Conservation (phyloP, 306 rosid species). For the Rubus idaeus region DNA sequence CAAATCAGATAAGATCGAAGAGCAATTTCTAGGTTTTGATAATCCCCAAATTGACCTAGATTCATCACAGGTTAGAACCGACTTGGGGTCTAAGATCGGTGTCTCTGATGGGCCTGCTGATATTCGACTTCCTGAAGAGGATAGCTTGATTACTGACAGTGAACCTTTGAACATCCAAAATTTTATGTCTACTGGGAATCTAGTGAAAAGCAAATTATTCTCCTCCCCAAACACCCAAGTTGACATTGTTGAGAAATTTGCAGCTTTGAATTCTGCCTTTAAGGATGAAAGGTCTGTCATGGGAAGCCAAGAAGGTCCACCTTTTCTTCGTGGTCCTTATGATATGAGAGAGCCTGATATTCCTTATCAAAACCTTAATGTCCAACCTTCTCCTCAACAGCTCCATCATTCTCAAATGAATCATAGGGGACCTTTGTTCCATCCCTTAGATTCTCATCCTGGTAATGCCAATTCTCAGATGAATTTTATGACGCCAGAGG, state of each 20-base stretch:
- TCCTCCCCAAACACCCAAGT: slow-evolving; percentile 48
- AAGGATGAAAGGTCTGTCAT: slow-evolving; percentile 55
- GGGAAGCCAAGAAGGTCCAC: slow-evolving; percentile 68
- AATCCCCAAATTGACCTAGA: slow-evolving; percentile 54
- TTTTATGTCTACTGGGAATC: slow-evolving; percentile 51
- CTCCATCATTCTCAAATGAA: slow-evolving; percentile 57
- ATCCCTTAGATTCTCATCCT: slow-evolving; percentile 65
- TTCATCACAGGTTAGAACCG: slow-evolving; percentile 46
- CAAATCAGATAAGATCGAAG: slow-evolving; percentile 48
- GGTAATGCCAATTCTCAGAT: slow-evolving; percentile 56
- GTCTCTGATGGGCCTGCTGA: slow-evolving; percentile 55
- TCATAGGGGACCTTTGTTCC: slow-evolving; percentile 55
- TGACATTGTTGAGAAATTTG: slow-evolving; percentile 63
- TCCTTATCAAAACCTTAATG: slow-evolving; percentile 59
- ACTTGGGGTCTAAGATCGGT: slow-evolving; percentile 48
- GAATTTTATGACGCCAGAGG: slow-evolving; percentile 58
- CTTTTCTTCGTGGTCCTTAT: slow-evolving; percentile 55
- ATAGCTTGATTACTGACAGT: slow-evolving; percentile 55
- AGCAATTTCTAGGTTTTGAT: slow-evolving; percentile 56
- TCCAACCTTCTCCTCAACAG: slow-evolving; percentile 60
- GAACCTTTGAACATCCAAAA: slow-evolving; percentile 54
- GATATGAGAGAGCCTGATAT: slow-evolving; percentile 64
- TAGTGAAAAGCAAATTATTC: slow-evolving; percentile 48
- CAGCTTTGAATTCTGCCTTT: slow-evolving; percentile 51
- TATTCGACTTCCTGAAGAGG: slow-evolving; percentile 73